A percentile compares a stretch with the other conserved stretches of the same genome.
These are phyloP conservation scores for Maudiozyma barnettii DNA, from an alignment of 805 yeast species.

Conservation along the genomic window DNA sequence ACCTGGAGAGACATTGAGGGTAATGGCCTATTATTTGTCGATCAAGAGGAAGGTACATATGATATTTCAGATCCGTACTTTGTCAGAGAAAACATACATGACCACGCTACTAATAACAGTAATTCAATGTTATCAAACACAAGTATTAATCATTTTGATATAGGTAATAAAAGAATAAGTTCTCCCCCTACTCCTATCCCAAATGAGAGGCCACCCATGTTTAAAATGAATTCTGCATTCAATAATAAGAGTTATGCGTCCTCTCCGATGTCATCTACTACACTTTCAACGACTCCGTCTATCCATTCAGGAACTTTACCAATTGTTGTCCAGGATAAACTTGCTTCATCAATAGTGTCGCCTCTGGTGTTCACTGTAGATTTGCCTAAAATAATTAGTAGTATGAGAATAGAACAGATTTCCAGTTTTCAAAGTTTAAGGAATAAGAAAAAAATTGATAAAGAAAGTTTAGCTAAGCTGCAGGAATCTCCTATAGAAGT, in stretches of 20 bases:
- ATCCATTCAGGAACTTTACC: slow-evolving; percentile 9
- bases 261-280: background rate
- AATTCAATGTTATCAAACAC: background rate
- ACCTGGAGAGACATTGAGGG: slow-evolving; percentile 32
- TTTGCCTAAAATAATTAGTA: slow-evolving; percentile 23
- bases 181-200: slow-evolving; percentile 9
- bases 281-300: slow-evolving; percentile 7
- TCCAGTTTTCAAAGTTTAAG: background rate
- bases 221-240: slow-evolving; percentile 10
- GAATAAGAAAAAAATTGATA: slow-evolving; percentile 3
- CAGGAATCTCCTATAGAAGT: slow-evolving; percentile 25
- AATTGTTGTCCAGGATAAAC: slow-evolving; percentile 5
- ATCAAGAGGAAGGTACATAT: slow-evolving; percentile 23
- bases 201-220: slow-evolving; percentile 10
- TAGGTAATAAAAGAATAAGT: slow-evolving; percentile 10
- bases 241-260: slow-evolving; percentile 13
- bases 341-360: slow-evolving; percentile 6
- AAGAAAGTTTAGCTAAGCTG: slow-evolving; percentile 5
- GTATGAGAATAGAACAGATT: slow-evolving; percentile 19
- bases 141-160: background rate
- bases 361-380: slow-evolving; percentile 23
- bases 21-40: slow-evolving; percentile 24
- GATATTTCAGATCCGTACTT: slow-evolving; percentile 1
- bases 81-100: background rate
- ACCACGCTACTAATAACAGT: background rate